Conservation (phyloP, 2,329 filamentous ascomycete species). For the Fusarium camptoceras region DNA sequence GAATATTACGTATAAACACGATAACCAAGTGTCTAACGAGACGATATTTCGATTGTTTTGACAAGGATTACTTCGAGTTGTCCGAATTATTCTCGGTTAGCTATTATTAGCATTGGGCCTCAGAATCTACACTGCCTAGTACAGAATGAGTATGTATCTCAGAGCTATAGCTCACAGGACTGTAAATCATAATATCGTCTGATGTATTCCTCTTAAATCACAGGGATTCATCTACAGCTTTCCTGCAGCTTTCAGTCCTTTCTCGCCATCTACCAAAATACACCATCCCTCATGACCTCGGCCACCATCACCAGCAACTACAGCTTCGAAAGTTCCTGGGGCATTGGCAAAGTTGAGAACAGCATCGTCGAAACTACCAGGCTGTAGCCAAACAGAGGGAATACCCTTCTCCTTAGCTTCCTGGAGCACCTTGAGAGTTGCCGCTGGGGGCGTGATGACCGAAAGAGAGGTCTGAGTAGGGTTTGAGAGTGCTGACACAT, state of each 20-base stretch:
- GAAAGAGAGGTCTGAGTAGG: slow-evolving; percentile 81
- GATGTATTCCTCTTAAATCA: background rate
- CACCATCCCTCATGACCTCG: slow-evolving; percentile 83
- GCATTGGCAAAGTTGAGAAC: slow-evolving; percentile 75
- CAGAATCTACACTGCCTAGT: background rate
- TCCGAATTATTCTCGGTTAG: background rate
- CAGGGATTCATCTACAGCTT: slow-evolving; percentile 55
- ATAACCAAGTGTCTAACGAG: background rate
- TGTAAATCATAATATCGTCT: background rate
- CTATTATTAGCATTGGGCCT: background rate
- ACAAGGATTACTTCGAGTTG: background rate
- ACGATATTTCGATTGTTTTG: background rate
- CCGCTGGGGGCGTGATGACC: slow-evolving; percentile 85
- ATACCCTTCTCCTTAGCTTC: slow-evolving; percentile 82
- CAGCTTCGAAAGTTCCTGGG: slow-evolving; percentile 73
- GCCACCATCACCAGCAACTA: slow-evolving; percentile 74
- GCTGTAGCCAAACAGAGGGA: slow-evolving; percentile 87
- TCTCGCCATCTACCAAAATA: slow-evolving; percentile 85
- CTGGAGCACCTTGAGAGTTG: slow-evolving; percentile 78
- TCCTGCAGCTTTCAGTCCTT: slow-evolving; percentile 66
- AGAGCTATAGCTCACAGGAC: background rate
- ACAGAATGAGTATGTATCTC: no score
- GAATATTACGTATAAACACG: background rate
- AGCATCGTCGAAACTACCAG: slow-evolving; percentile 84
- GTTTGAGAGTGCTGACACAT: slow-evolving; percentile 72